These are phyloP conservation scores for Candida glucosophila DNA, from an alignment of 1,139 yeast species.

Conservation along the genomic window DNA sequence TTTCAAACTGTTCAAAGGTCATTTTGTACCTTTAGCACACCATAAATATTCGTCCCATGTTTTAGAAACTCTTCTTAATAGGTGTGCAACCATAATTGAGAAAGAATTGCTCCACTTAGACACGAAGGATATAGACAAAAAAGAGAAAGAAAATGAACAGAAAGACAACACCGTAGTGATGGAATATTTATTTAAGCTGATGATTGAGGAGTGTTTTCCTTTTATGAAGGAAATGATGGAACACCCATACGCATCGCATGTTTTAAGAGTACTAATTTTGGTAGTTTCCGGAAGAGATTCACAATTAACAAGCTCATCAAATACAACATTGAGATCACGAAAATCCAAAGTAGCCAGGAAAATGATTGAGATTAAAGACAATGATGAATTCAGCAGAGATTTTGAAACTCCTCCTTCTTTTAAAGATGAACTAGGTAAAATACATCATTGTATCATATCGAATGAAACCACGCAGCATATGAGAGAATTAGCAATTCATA, in stretches of 20 bases:
- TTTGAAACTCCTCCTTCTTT: slow-evolving; percentile 72
- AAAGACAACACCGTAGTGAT: slow-evolving; percentile 33
- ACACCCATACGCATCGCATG: slow-evolving; percentile 86
- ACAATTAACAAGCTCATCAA: slow-evolving; percentile 67
- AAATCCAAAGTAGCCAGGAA: slow-evolving; percentile 86
- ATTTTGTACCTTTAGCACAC: slow-evolving; percentile 66
- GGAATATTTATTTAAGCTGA: slow-evolving; percentile 56
- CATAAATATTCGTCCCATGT: slow-evolving; percentile 95
- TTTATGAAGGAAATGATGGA: slow-evolving; percentile 49
- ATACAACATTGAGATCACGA: slow-evolving; percentile 75
- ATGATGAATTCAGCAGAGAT: slow-evolving; percentile 53
- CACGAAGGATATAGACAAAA: slow-evolving; percentile 21
- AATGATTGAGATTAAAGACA: slow-evolving; percentile 82
- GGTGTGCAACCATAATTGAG: slow-evolving; percentile 71
- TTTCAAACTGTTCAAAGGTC: slow-evolving; percentile 60
- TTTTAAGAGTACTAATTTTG: slow-evolving; percentile 61
- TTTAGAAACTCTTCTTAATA: slow-evolving; percentile 72
- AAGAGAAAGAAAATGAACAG: slow-evolving; percentile 19
- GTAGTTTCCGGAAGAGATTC: slow-evolving; percentile 70
- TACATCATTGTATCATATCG: slow-evolving; percentile 28
- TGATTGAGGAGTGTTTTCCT: slow-evolving; percentile 62
- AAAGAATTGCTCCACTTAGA: slow-evolving; percentile 42
- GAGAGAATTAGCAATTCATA: slow-evolving; percentile 70
- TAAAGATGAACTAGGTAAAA: slow-evolving; percentile 45
- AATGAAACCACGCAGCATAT: slow-evolving; percentile 39